phyloP scores from a whole-genome alignment of 208 protist species.

The Acanthamoeba culbertsoni region DNA sequence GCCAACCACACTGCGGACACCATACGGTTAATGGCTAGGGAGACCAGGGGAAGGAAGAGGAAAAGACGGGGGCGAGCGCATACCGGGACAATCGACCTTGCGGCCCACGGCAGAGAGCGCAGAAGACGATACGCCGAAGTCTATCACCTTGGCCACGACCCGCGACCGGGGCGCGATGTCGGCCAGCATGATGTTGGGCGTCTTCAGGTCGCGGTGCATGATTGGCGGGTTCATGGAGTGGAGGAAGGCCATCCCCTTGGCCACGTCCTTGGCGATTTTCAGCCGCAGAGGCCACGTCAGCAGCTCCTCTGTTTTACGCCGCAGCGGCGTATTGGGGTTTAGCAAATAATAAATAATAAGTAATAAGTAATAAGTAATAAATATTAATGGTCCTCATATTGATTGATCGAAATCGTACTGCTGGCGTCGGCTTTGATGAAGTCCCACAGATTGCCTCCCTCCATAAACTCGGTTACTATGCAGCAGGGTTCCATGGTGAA shows the following conservation, averaged over 20 bases:
- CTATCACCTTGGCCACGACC: slow-evolving; percentile 45
- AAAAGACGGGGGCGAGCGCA: background rate
- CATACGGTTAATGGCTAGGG: background rate
- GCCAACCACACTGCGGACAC: slow-evolving; percentile 65
- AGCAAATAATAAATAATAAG: too few species aligned
- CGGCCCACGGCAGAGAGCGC: slow-evolving; percentile 4
- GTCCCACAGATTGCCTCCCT: background rate
- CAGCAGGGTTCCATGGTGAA: slow-evolving; percentile 47
- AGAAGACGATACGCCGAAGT: slow-evolving; percentile 27
- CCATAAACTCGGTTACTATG: slow-evolving; percentile 47
- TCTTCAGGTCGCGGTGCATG: slow-evolving; percentile 76
- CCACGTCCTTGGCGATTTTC: slow-evolving; percentile 73
- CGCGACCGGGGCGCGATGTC: background rate
- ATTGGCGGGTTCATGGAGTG: slow-evolving; percentile 69
- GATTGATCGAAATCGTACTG: background rate
- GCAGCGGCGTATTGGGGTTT: too few species aligned
- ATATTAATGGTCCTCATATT: too few species aligned
- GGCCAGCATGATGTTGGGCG: slow-evolving; percentile 67
- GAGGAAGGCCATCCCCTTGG: slow-evolving; percentile 70
- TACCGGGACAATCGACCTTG: slow-evolving; percentile 59
- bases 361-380: too few species aligned
- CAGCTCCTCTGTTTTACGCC: background rate
- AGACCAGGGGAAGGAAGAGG: background rate
- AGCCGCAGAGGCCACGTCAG: slow-evolving; percentile 45
- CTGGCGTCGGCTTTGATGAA: background rate